A percentile compares a stretch with the other conserved stretches of the same genome.
phyloP scores from a whole-genome alignment of 2,329 filamentous ascomycete species.

The Aphanocladium album region DNA sequence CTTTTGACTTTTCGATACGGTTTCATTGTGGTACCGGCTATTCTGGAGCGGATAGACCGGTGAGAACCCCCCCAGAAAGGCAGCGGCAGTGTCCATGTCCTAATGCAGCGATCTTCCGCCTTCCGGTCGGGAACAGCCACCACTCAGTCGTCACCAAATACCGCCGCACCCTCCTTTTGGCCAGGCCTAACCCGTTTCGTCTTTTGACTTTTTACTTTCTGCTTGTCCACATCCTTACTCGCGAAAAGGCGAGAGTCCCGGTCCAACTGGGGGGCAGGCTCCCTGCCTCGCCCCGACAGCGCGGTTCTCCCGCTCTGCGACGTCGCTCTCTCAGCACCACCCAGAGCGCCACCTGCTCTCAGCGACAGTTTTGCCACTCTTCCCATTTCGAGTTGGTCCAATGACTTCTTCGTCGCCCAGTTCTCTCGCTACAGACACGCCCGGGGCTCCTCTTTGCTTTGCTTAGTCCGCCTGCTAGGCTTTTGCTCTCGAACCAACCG shows the following conservation, averaged over 20 bases:
- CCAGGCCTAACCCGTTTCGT: neutral
- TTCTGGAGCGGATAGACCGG: neutral
- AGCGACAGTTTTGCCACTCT: neutral
- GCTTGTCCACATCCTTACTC: neutral
- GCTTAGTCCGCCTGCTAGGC: neutral
- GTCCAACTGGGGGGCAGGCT: neutral
- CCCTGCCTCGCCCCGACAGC: neutral
- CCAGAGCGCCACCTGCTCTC: too few species aligned
- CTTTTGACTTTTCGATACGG: neutral
- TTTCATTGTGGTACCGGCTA: neutral
- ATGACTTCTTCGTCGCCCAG: neutral
- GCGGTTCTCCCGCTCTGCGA: neutral
- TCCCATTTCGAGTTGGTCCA: neutral
- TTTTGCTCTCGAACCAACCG: neutral
- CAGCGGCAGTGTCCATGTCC: neutral
- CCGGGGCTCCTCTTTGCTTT: neutral
- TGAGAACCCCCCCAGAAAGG: neutral
- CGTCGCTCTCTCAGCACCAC: neutral
- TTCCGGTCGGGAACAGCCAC: neutral
- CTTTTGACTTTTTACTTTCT: neutral
- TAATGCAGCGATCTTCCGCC: constrained; percentile 5
- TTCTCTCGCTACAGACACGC: neutral
- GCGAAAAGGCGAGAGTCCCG: neutral
- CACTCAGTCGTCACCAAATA: neutral
- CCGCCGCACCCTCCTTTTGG: neutral